phyloP scores from a whole-genome alignment of 345 rosid genomes.

The Laguncularia racemosa region DNA sequence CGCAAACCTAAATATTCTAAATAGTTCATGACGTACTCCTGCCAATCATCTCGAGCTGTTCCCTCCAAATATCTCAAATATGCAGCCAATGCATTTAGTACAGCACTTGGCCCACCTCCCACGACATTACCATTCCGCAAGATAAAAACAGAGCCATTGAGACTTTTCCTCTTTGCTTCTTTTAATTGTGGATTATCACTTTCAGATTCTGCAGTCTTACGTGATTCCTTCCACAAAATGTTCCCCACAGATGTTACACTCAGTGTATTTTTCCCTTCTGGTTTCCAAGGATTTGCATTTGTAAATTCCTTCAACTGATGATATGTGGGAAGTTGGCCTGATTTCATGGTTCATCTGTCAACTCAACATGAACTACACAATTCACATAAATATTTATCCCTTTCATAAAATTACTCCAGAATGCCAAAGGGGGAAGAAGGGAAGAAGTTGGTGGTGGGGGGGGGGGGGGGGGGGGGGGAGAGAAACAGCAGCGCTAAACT shows the following conservation, averaged over 20 bases:
- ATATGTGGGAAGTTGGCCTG: conserved; percentile 74
- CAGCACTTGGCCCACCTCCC: conserved; percentile 64
- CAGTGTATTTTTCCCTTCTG: conserved; percentile 34
- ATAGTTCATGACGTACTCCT: conserved; percentile 56
- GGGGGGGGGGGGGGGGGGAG: too few relatives aligned
- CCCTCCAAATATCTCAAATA: conserved; percentile 88
- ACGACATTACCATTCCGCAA: conserved; percentile 41
- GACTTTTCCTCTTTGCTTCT: conserved; percentile 23
- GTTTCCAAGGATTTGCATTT: conserved; percentile 27
- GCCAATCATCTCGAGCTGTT: conserved; percentile 78
- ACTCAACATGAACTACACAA: background rate
- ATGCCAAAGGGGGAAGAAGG: too few relatives aligned
- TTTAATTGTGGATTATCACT: conserved; percentile 13
- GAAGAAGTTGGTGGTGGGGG: too few relatives aligned
- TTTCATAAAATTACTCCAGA: background rate
- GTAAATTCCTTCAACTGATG: conserved; percentile 53
- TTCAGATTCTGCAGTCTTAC: conserved; percentile 17
- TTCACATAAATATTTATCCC: background rate
- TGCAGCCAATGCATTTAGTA: conserved; percentile 61
- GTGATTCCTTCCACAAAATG: conserved; percentile 30
- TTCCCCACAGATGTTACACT: conserved; percentile 43
- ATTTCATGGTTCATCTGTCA: conserved; percentile 1
- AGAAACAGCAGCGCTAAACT: background rate
- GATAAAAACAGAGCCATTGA: conserved; percentile 50
- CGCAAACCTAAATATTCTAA: conserved; percentile 4